Base-by-base conservation (phyloP, 257 asterid species). In the Penstemon davidsonii region DNA sequence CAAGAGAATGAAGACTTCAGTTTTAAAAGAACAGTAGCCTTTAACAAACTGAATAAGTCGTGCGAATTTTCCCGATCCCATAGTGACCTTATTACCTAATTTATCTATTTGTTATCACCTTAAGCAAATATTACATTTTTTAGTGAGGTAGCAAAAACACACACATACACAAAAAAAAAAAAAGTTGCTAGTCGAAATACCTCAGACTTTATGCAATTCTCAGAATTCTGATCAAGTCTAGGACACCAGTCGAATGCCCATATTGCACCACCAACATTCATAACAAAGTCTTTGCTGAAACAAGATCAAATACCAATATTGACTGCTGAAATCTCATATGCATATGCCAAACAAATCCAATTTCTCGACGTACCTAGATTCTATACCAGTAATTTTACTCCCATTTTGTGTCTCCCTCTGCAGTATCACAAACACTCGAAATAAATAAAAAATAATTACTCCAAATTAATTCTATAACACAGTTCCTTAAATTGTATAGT, bases 181-280 rank as follows among this genome's bases (percentile, higher is more conserved):
- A 1, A 47, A 57, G 10, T 53, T 12, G 49, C 40, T 57, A 68
- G 52, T 13, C 75, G 40, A 77, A 13, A 41, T 81, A 88, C 99
- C 97, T 94, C 97, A 63, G 82, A 78, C 67, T 61, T 73, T 40
- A 88, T 51, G 72, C 50, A 76, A 70, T 63, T 62, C 41, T 77
- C 74, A 11, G 87, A 69, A 79, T 68, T 60, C 36, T 65, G 71
- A 70, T 83, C 72, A 66, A 73, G 81, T 83, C 80, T 76, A 60
- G 97, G 96, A 76, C 99, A 91, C 99, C 99, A 94, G 73, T 91
- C 99, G 75, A 94, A 64, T 10, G 96, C 96, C 95, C 96, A 94
- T 42, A 87, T 90, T 18, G 82, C 57, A 77, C 99, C 99, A 64
- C 99, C 99, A 73, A 77, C 96, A 76, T 88, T 53, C 88, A 94